Conservation (phyloP, 176 grass and related monocot species). For the Oryza glaberrima region DNA sequence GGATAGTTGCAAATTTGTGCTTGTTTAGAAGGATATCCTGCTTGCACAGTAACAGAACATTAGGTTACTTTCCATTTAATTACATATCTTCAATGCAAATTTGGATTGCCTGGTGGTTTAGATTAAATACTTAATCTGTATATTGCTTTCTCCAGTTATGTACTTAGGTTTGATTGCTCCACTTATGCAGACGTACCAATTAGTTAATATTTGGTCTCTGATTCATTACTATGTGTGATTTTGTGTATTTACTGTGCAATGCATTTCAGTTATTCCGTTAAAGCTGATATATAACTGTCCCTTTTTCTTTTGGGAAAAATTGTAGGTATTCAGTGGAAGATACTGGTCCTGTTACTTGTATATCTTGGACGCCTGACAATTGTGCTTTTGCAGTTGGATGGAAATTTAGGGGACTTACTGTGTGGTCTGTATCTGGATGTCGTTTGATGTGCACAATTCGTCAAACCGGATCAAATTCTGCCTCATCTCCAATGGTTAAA, state of each 20-base stretch:
- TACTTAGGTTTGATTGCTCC: slow-evolving; percentile 6
- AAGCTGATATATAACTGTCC: slow-evolving; percentile 18
- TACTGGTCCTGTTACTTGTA: slow-evolving; percentile 91
- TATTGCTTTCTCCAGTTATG: slow-evolving; percentile 3
- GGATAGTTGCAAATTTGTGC: slow-evolving; percentile 7
- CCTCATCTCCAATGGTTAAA: slow-evolving; percentile 81
- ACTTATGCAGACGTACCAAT: neutral
- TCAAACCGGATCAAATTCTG: slow-evolving; percentile 76
- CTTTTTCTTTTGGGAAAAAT: slow-evolving; percentile 11
- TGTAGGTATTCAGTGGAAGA: slow-evolving; percentile 97
- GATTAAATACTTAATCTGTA: neutral
- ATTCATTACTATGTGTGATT: slow-evolving; percentile 8
- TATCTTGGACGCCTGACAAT: slow-evolving; percentile 97
- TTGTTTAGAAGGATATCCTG: neutral
- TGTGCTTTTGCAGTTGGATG: slow-evolving; percentile 97
- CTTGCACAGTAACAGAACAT: neutral
- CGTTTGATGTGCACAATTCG: slow-evolving; percentile 97
- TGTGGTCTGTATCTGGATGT: slow-evolving; percentile 97
- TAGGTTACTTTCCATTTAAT: neutral
- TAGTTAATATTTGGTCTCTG: slow-evolving; percentile 19
- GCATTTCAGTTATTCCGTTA: slow-evolving; percentile 32
- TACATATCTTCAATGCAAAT: slow-evolving; percentile 19
- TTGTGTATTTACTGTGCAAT: neutral
- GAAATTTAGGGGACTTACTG: slow-evolving; percentile 94
- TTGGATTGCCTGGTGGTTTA: slow-evolving; percentile 16